Evolutionary conservation across 129 eudicot genomes (phyloP).

Genomic region (Lactuca sativa): DNA sequence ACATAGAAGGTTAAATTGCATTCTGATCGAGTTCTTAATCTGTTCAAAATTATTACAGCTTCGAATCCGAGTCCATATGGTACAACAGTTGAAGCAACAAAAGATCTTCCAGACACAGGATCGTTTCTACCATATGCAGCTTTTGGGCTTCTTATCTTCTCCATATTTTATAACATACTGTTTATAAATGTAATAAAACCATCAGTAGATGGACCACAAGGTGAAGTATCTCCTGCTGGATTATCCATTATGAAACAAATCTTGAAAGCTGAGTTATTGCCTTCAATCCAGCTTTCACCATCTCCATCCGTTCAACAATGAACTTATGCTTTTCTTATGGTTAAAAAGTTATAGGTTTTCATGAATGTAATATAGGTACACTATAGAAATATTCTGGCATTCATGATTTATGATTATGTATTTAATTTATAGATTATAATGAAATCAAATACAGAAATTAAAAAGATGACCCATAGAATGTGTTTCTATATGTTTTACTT

Average conservation of each 20-base stretch:
- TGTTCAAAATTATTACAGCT: conserved; percentile 37
- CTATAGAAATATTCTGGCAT: neutral
- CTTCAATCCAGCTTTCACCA: conserved; percentile 15
- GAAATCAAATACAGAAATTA: neutral
- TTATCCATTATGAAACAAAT: conserved; percentile 28
- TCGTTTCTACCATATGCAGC: conserved; percentile 38
- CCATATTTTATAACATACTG: conserved; percentile 55
- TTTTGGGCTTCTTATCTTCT: conserved; percentile 49
- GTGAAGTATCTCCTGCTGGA: conserved; percentile 32
- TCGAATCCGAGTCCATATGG: conserved; percentile 27
- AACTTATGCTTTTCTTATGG: neutral
- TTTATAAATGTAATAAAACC: conserved; percentile 58
- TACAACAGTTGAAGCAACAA: conserved; percentile 15
- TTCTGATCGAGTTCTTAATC: neutral
- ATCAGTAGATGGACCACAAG: conserved; percentile 48
- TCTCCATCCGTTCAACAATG: conserved; percentile 9
- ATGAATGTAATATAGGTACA: neutral
- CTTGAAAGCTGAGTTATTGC: conserved; percentile 27
- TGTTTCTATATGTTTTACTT: too few relatives aligned
- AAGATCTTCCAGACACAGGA: conserved; percentile 35
- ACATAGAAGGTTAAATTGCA: too few relatives aligned
- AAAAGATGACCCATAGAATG: neutral
- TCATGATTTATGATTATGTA: conserved; percentile 12
- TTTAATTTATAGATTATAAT: neutral
- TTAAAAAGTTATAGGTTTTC: neutral